phyloP scores from a whole-genome alignment of 495 filamentous ascomycete species.

The Penicillium pulvis region DNA sequence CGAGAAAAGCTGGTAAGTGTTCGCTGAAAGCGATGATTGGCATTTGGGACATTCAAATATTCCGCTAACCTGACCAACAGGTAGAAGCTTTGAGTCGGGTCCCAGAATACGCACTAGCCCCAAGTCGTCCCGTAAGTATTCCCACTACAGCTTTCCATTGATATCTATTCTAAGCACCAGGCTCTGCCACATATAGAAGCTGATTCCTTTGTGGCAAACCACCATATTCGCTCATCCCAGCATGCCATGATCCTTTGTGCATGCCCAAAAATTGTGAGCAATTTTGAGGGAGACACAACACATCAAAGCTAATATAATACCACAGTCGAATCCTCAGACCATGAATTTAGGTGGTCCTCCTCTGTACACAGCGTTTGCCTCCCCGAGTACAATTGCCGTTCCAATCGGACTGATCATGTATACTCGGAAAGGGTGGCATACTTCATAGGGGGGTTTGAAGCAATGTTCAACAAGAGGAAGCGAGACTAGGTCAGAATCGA shows the following conservation, averaged over 20 bases:
- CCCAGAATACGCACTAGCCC: neutral
- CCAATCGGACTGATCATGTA: conserved; percentile 1
- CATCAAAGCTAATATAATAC: neutral
- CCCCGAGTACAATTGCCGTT: neutral
- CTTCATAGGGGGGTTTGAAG: neutral
- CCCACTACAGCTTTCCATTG: neutral
- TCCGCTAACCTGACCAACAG: neutral
- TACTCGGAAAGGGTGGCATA: neutral
- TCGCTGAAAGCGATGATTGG: neutral
- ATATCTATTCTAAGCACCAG: neutral
- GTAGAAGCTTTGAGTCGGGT: neutral
- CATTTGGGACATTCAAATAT: neutral
- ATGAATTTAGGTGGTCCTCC: neutral
- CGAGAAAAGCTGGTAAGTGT: neutral
- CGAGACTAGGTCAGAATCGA: too few relatives aligned
- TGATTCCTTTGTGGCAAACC: neutral
- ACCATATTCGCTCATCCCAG: neutral
- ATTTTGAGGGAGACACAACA: neutral
- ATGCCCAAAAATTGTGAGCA: neutral
- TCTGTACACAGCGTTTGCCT: neutral
- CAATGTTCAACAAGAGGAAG: too few relatives aligned
- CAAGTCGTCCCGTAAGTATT: neutral
- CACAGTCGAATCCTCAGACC: neutral
- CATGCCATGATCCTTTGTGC: conserved; percentile 3
- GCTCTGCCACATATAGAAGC: neutral